Evolutionary conservation across 441 rosid species (phyloP), one percentile per base, ranked within the genome.

Genomic region (Geranium incanum): DNA sequence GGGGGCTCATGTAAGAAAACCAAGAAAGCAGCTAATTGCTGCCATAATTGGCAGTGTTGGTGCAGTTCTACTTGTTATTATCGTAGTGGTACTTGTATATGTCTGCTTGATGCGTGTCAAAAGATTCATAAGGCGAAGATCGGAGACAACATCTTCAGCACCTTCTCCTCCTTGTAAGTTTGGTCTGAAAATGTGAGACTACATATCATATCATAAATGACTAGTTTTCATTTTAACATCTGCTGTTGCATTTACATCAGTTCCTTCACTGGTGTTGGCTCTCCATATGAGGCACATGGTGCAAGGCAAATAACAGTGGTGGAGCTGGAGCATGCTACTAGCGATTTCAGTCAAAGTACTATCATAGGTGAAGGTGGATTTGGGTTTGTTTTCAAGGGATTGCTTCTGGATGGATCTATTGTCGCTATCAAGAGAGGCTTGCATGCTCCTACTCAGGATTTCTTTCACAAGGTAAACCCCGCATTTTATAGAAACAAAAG

Each of bases 321-420:
- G 36, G 86, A 84, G 81, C 78, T 84, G 55, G 73, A 79, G 71
- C 72, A 72, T 45, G 88, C 88, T 70, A 84, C 88, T 39, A 28
- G 6, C 62, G 68, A 79, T 72, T 84, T 84, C 78, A 70, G 78
- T 74, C 80, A 48, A 18, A 82, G 72, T 71, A 82, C 79, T 45
- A 71, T 84, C 72, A 76, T 84, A 13, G 86, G 86, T 43, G 86
- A 82, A 76, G 83, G 86, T 43, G 68, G 68, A 63, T 82, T 81
- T 3, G 86, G 88, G 63, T 73, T 79, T 67, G 85, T 77, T 36
- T 81, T 81, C 59, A 83, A 79, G 75, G 88, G 86, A 66, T 60
- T 85, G 63, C 88, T 83, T 71, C 81, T 71, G 64, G 83, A 85
- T 74, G 86, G 88, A 68, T 73, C 88, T 19, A 74, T 83, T 36